A percentile compares a stretch with the other conserved stretches of the same genome.
Evolutionary conservation across 225 moss, liverwort and hornwort genomes (phyloP).

Genomic region (Polytrichum formosum): DNA sequence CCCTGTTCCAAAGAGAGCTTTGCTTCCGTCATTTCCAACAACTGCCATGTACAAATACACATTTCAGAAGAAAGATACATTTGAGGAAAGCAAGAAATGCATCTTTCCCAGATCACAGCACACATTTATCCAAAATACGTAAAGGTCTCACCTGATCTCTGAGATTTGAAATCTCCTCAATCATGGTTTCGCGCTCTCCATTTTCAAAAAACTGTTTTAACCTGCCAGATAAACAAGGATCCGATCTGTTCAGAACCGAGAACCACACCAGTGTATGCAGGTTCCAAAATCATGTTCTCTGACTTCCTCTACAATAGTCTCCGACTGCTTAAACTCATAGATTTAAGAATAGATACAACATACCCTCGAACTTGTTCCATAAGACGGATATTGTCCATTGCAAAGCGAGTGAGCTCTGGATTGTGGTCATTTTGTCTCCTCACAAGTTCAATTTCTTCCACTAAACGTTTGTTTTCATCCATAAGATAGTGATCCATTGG

Average conservation of each 20-base stretch:
- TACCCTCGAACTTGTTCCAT: constrained; percentile 91
- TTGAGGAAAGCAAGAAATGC: too few species aligned
- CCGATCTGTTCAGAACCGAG: not conserved
- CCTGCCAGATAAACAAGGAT: constrained; percentile 22
- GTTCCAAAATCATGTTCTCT: too few species aligned
- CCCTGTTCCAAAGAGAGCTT: constrained; percentile 68
- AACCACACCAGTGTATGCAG: not conserved
- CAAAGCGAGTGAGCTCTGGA: constrained; percentile 94
- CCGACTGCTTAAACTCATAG: not conserved
- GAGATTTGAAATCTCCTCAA: constrained; percentile 68
- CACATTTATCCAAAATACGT: too few species aligned
- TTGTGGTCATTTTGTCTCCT: constrained; percentile 77
- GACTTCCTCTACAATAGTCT: too few species aligned
- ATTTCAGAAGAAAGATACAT: not conserved
- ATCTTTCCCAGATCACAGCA: too few species aligned
- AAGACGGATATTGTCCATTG: constrained; percentile 92
- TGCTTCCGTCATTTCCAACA: constrained; percentile 68
- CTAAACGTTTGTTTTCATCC: constrained; percentile 58
- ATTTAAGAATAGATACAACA: too few species aligned
- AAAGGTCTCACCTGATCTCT: constrained; percentile 62
- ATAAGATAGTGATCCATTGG: constrained; percentile 44
- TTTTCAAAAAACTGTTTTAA: constrained; percentile 83
- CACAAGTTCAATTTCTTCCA: constrained; percentile 76
- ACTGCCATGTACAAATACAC: constrained; percentile 22
- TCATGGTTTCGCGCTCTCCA: constrained; percentile 66